A percentile compares a stretch with the other conserved stretches of the same genome.
Evolutionary conservation across 2,329 filamentous ascomycete species (phyloP).

Genomic region (Bipolaris cookei): DNA sequence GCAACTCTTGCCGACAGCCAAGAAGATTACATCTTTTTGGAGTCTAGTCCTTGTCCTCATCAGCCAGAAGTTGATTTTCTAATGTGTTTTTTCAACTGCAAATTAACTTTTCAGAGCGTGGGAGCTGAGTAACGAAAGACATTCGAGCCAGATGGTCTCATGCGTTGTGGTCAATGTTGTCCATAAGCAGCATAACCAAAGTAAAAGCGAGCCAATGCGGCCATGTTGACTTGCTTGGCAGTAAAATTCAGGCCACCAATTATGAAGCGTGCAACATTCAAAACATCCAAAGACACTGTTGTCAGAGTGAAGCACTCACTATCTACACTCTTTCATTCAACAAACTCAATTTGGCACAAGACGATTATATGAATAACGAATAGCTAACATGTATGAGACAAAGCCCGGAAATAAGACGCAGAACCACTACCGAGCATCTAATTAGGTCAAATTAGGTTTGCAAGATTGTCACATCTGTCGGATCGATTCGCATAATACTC

Average conservation of each 20-base stretch:
- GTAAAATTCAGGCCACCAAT: constrained; percentile 40
- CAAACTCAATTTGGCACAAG: not conserved
- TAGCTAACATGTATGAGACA: not conserved
- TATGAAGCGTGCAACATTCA: constrained; percentile 40
- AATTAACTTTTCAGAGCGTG: constrained; percentile 46
- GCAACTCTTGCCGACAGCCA: not conserved
- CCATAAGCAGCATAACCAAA: constrained; percentile 39
- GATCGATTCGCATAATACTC: not conserved
- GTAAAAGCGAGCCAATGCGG: constrained; percentile 44
- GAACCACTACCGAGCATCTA: not conserved
- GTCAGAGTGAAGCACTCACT: not conserved
- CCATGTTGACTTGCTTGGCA: constrained; percentile 48
- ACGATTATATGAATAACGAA: no score
- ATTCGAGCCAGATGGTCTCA: constrained; percentile 54
- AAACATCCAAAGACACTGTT: not conserved
- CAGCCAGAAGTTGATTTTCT: constrained; percentile 44
- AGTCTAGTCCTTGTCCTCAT: not conserved
- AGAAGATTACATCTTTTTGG: not conserved
- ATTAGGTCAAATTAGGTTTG: not conserved
- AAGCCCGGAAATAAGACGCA: not conserved
- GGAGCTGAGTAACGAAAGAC: constrained; percentile 48
- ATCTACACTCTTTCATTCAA: not conserved
- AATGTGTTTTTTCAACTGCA: no score
- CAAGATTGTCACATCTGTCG: not conserved
- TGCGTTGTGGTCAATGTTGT: constrained; percentile 26